A percentile compares a stretch with the other conserved stretches of the same genome.
phyloP scores from a whole-genome alignment of 1,139 yeast species.

The Taphrina sp. region DNA sequence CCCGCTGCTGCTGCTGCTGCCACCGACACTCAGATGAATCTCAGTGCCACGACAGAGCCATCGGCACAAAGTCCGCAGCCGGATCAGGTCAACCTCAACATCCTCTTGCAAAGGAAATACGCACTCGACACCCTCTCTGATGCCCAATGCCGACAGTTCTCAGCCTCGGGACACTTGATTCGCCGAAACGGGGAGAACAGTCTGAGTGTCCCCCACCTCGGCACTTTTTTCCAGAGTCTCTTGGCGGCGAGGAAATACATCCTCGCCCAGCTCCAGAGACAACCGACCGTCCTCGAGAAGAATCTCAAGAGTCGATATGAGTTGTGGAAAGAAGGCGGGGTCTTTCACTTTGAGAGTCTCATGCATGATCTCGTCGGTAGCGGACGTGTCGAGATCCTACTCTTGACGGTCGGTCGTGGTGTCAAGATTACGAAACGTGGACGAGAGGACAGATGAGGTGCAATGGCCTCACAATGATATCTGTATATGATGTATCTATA shows the following conservation, averaged over 20 bases:
- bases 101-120: too few relatives aligned
- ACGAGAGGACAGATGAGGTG: constrained; percentile 12
- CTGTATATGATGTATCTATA: neutral
- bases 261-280: constrained; percentile 5
- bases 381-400: constrained; percentile 16
- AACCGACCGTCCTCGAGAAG: constrained; percentile 21
- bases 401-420: constrained; percentile 22
- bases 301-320: constrained; percentile 25
- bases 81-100: too few relatives aligned
- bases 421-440: constrained; percentile 23
- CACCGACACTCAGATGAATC: too few relatives aligned
- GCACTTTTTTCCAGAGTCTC: constrained; percentile 3
- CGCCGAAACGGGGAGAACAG: constrained; percentile 12
- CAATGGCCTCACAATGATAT: neutral
- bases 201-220: constrained; percentile 13
- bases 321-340: constrained; percentile 24
- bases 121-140: neutral
- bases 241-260: constrained; percentile 14
- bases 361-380: constrained; percentile 29
- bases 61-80: too few relatives aligned
- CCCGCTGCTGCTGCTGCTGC: too few relatives aligned
- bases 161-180: constrained; percentile 10
- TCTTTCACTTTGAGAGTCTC: constrained; percentile 10
- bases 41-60: too few relatives aligned
- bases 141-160: constrained; percentile 11